phyloP scores from a whole-genome alignment of 495 filamentous ascomycete genomes.

The Pseudotulostoma volvatum region DNA sequence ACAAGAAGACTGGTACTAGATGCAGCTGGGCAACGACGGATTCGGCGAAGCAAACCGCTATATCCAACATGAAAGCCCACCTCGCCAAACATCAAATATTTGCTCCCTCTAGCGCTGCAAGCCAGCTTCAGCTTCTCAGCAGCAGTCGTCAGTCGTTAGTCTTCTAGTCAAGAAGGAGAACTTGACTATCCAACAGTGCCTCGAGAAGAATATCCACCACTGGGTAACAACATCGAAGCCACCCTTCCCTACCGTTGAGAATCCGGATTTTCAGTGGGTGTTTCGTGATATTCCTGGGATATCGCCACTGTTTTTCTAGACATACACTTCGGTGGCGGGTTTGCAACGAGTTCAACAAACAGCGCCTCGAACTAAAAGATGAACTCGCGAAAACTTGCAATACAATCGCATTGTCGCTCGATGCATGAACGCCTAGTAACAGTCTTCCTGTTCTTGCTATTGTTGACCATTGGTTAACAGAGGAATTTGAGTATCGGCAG shows the following conservation, averaged over 20 bases:
- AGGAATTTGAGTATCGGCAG: background rate
- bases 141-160: background rate
- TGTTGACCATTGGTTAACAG: slow-evolving; percentile 1
- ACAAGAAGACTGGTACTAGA: background rate
- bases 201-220: background rate
- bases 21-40: slow-evolving; percentile 1
- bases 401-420: slow-evolving; percentile 7
- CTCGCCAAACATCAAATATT: slow-evolving; percentile 1
- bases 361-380: slow-evolving; percentile 5
- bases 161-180: background rate
- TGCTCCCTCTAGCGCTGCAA: background rate
- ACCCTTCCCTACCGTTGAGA: slow-evolving; percentile 7
- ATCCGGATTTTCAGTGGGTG: background rate
- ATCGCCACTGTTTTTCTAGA: slow-evolving; percentile 5
- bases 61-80: background rate
- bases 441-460: slow-evolving; percentile 7
- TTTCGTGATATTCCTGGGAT: slow-evolving; percentile 1
- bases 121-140: background rate
- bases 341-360: slow-evolving; percentile 6
- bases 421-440: slow-evolving; percentile 8
- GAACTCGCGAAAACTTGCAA: slow-evolving; percentile 6
- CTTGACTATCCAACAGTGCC: background rate
- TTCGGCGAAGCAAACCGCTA: background rate
- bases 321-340: slow-evolving; percentile 6
- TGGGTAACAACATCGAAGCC: slow-evolving; percentile 4